These are phyloP conservation scores for Blastocystis sp. DNA, from an alignment of 352 stramenopile genomes.

Conservation along the genomic window DNA sequence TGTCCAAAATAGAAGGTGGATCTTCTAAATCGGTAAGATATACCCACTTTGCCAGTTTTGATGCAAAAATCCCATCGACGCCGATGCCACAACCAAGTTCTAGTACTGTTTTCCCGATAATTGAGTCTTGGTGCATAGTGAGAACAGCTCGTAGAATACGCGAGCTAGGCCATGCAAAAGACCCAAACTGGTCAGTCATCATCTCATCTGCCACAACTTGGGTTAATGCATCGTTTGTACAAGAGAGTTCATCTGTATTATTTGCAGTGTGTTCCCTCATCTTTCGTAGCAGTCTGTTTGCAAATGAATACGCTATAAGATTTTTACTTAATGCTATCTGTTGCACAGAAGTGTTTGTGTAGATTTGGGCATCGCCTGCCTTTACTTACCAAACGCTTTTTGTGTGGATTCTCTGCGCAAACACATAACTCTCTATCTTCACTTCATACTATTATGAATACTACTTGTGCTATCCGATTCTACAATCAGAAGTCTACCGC, in stretches of 20 bases:
- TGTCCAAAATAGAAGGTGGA: slow-evolving; percentile 9
- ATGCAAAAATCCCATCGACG: slow-evolving; percentile 9
- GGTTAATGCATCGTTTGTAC: neutral
- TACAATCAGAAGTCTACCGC: neutral
- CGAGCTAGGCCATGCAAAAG: neutral
- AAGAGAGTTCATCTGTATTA: neutral
- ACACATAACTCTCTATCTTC: neutral
- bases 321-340: neutral
- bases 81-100: slow-evolving; percentile 34
- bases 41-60: neutral
- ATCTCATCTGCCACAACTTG: neutral
- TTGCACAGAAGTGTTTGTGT: neutral
- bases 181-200: neutral
- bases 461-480: neutral
- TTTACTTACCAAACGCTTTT: neutral
- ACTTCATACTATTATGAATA: no score
- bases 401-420: neutral
- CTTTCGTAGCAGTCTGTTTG: neutral
- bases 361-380: neutral
- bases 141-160: neutral
- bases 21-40: neutral
- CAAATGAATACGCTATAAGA: neutral
- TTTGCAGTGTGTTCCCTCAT: neutral
- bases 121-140: neutral
- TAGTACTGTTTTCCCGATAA: neutral